Evolutionary conservation across 441 rosid species (phyloP).

Genomic region (Pelargonium fulgidum): DNA sequence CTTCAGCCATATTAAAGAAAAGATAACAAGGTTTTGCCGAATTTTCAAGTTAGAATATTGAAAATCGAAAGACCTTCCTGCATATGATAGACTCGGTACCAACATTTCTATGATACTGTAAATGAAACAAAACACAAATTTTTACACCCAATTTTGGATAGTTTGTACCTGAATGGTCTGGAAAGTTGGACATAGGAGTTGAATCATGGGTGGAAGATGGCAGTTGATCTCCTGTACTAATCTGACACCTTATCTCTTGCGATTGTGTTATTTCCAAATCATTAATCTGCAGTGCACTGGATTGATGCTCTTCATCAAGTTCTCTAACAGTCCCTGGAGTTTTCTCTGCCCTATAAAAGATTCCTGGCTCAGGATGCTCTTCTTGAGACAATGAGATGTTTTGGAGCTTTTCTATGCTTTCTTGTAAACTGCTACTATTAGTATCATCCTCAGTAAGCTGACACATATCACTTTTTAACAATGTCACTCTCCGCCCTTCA

Average conservation of each 20-base stretch:
- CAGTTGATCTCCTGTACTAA: slow-evolving; percentile 24
- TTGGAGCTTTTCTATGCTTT: slow-evolving; percentile 41
- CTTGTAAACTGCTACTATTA: slow-evolving; percentile 21
- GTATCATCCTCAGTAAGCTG: slow-evolving; percentile 19
- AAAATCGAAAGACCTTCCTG: slow-evolving; percentile 3
- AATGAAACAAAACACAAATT: slow-evolving; percentile 4
- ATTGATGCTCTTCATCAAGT: slow-evolving; percentile 25
- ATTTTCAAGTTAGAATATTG: slow-evolving; percentile 4
- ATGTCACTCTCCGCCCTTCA: slow-evolving; percentile 23
- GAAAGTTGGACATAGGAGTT: slow-evolving; percentile 32
- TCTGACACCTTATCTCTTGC: slow-evolving; percentile 7
- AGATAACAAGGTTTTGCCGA: slow-evolving; percentile 1
- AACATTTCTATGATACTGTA: not conserved
- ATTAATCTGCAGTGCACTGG: slow-evolving; percentile 20
- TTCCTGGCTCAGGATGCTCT: slow-evolving; percentile 19
- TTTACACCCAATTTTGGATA: not conserved
- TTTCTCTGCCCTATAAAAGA: slow-evolving; percentile 18
- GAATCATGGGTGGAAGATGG: slow-evolving; percentile 29
- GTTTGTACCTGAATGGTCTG: slow-evolving; percentile 37
- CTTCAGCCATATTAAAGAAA: not conserved
- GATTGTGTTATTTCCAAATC: slow-evolving; percentile 20
- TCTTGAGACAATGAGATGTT: slow-evolving; percentile 23
- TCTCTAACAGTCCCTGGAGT: not conserved
- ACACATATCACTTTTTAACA: slow-evolving; percentile 23
- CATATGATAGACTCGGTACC: not conserved